phyloP scores from a whole-genome alignment of 805 yeast species.

The Ogataea philodendri region DNA sequence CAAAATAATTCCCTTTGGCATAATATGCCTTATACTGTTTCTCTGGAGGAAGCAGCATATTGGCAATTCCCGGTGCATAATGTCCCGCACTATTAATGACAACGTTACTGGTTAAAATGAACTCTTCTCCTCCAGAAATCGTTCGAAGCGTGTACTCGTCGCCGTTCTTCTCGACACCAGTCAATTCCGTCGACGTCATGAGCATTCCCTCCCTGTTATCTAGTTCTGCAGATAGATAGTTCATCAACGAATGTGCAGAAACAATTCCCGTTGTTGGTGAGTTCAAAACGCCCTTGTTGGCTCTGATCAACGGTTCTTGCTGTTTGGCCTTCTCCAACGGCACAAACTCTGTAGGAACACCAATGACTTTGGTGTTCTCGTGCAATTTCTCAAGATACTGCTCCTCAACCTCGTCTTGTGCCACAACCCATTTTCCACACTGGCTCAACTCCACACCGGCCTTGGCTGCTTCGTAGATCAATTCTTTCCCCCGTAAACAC shows the following conservation, averaged over 20 bases:
- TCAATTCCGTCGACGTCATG: slow-evolving; percentile 60
- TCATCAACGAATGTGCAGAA: slow-evolving; percentile 75
- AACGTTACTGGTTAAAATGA: slow-evolving; percentile 48
- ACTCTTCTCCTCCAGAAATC: slow-evolving; percentile 32
- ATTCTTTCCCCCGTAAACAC: slow-evolving; percentile 72
- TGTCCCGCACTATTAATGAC: slow-evolving; percentile 81
- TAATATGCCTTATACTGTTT: slow-evolving; percentile 58
- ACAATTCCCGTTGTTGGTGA: slow-evolving; percentile 86
- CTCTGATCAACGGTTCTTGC: slow-evolving; percentile 67
- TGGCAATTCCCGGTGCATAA: slow-evolving; percentile 68
- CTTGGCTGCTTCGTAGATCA: slow-evolving; percentile 51
- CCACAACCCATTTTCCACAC: slow-evolving; percentile 88
- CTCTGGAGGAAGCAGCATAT: slow-evolving; percentile 62
- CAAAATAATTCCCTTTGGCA: slow-evolving; percentile 84
- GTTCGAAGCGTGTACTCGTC: slow-evolving; percentile 35
- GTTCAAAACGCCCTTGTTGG: slow-evolving; percentile 56
- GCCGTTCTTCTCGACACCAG: slow-evolving; percentile 34
- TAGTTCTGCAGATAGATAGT: slow-evolving; percentile 51
- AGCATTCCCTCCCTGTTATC: slow-evolving; percentile 62
- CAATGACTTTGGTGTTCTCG: slow-evolving; percentile 47
- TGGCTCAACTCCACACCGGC: slow-evolving; percentile 55
- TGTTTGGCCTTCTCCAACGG: slow-evolving; percentile 41
- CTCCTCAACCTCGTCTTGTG: slow-evolving; percentile 65
- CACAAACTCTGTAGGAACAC: slow-evolving; percentile 60
- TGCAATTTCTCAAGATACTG: slow-evolving; percentile 56